Evolutionary conservation across 352 stramenopile genomes (phyloP).

Genomic region (Phytopythium boreale): DNA sequence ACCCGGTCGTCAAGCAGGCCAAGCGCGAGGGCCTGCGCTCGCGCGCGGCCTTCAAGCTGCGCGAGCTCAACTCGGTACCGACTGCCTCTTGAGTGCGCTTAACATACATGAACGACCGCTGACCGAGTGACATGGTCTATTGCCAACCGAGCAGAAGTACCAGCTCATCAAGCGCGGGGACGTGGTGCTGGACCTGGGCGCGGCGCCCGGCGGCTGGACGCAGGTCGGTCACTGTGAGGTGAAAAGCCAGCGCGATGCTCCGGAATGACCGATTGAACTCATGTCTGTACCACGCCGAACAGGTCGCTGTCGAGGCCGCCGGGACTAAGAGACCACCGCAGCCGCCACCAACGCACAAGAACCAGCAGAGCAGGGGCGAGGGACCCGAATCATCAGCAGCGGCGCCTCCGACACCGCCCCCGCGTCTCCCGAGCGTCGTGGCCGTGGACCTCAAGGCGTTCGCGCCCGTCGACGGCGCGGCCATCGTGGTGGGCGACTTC

Average conservation of each 20-base stretch:
- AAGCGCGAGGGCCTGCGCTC: slow-evolving; percentile 81
- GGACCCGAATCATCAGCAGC: neutral
- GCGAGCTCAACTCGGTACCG: slow-evolving; percentile 70
- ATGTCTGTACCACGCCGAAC: neutral
- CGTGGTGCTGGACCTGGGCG: slow-evolving; percentile 79
- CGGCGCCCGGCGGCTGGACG: slow-evolving; percentile 81
- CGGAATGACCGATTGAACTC: neutral
- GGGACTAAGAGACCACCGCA: slow-evolving; percentile 2
- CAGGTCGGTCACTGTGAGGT: slow-evolving; percentile 24
- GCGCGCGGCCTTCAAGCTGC: slow-evolving; percentile 78
- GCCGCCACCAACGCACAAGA: neutral
- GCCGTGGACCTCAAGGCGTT: slow-evolving; percentile 75
- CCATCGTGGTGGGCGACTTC: slow-evolving; percentile 82
- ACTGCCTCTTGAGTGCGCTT: neutral
- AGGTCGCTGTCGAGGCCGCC: slow-evolving; percentile 52
- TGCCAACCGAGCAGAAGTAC: slow-evolving; percentile 35
- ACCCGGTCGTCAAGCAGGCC: slow-evolving; percentile 82
- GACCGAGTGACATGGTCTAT: neutral
- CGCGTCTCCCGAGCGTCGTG: slow-evolving; percentile 41
- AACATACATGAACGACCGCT: neutral
- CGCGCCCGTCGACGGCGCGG: slow-evolving; percentile 63
- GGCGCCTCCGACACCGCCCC: slow-evolving; percentile 7
- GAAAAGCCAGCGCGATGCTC: no score
- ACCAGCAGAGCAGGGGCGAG: slow-evolving; percentile 1
- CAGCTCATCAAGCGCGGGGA: slow-evolving; percentile 63